Base-by-base conservation (phyloP, 495 filamentous ascomycete genomes). In the Aspergillus panamensis region DNA sequence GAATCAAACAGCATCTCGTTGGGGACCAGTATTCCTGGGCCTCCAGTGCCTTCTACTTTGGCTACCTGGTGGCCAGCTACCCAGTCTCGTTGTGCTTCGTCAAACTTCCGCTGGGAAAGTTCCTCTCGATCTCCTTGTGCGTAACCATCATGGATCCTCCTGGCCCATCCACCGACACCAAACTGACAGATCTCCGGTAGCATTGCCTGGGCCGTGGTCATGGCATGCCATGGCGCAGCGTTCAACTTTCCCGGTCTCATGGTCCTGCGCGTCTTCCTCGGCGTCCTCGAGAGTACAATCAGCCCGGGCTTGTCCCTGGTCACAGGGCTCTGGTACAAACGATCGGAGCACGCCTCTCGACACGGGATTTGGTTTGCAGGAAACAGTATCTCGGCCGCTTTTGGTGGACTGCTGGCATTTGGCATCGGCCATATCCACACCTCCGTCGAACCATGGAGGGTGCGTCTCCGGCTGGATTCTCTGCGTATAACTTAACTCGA, bases 381-480 rank as follows among this genome's bases (percentile, higher is more conserved):
- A 14, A 70, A 72, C 39, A 71, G 69, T 9, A 66, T 68, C 12
- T 57, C 55, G 3, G 66, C 62, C 52, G 74, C 78, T 35, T 77
- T 82, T 20, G 79, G 79, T 17, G 77, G 77, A 1, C 63, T 82
- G 13, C 69, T 82, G n/a, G 76, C 71, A 20, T 83, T 79, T 67
- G 80, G 74, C 51, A 79, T 81, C 48, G 77, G 73, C 19, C 74
- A 80, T 43, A 80, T 81, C 64, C 68, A 62, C 7, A 73, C 75
- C 8, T 71, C 71, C 7, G 32, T 59, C n/a, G 50, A 32, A 6
- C 25, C 51, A 20, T 54, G 58, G 51, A 45, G 48, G 16, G 48
- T 51, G 19, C 13, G 44, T 56, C 6, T n/a, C 42, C 17, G 0
- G n/a, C 14, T 8, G 1, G 8, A 21, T 45, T 7, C 16, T 10